Base-by-base conservation (phyloP, 768 basidiomycete genomes). In the Phaffia australis region DNA sequence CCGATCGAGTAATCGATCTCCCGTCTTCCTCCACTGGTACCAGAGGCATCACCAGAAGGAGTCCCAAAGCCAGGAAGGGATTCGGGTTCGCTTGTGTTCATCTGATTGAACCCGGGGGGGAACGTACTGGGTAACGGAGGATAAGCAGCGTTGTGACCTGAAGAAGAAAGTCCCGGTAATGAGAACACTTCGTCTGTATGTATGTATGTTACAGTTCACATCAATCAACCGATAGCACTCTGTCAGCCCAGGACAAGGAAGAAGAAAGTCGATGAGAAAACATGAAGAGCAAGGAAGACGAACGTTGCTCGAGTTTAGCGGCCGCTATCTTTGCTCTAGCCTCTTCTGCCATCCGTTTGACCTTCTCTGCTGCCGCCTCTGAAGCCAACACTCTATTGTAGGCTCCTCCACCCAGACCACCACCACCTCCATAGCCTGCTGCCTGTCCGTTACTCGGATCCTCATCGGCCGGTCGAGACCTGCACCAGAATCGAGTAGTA, bases 401-500 rank as follows among this genome's bases (percentile, higher is more conserved):
- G 21, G 65, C 55, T 54, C 65, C 65, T 29, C 65, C 65, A 47
- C 65, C 65, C 19, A 66, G 51, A 2, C 65, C 65, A 29, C 65
- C 65, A 2, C 65, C 65, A n/a, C 65, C 65, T 0, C 65, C 65
- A 32, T 66, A 66, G 3, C 65, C 65, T 7, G 65, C 65, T 9
- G 65, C 65, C 50, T 58, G 57, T 30, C 65, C 65, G 51, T 60
- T 66, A 16, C 49, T 42, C 42, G 60, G 65, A 42, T 66, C 65
- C 55, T 66, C 65, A 23, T 66, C 65, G 3, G 65, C 65, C n/a
- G 65, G 65, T 14, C 65, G 65, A 19, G 52, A 54, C n/a, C 65
- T 32, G 30, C 59, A 60, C 94, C 95, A 98, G 81, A 98, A 99
- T n/a, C 93, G 84, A 7, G 94, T 95, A 6, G 95, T 97, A 78